Conservation (phyloP, 1,284 basidiomycete genomes). For the Earliella scabrosa region DNA sequence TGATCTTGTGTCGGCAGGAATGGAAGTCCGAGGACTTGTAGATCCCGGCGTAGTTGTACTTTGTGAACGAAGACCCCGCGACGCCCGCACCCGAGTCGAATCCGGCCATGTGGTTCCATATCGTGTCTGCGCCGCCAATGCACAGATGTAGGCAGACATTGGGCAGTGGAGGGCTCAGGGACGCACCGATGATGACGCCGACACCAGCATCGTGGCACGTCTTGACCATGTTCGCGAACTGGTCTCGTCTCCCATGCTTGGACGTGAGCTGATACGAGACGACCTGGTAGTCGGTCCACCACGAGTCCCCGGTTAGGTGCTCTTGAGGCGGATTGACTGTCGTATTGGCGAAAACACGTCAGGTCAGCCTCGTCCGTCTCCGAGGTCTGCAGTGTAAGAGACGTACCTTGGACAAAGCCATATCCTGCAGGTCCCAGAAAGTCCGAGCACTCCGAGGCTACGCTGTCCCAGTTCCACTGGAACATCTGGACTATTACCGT, state of each 20-base stretch:
- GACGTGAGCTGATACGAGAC: conserved; percentile 64
- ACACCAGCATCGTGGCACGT: conserved; percentile 66
- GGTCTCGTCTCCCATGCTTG: conserved; percentile 57
- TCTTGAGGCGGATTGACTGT: conserved; percentile 55
- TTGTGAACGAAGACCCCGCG: conserved; percentile 54
- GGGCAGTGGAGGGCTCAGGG: too few relatives aligned
- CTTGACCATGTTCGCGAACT: conserved; percentile 59
- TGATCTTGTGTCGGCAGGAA: conserved; percentile 64
- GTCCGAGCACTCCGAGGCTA: conserved; percentile 64
- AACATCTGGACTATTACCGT: conserved; percentile 40
- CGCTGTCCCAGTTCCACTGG: conserved; percentile 48
- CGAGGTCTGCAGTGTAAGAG: too few relatives aligned
- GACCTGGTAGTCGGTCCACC: conserved; percentile 76
- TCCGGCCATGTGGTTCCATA: conserved; percentile 71
- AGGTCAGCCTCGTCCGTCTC: too few relatives aligned
- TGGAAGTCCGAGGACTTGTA: conserved; percentile 64
- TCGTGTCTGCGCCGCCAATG: conserved; percentile 54
- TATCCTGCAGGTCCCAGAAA: conserved; percentile 71
- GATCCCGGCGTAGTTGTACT: conserved; percentile 62
- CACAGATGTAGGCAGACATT: too few relatives aligned
- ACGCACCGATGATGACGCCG: conserved; percentile 63
- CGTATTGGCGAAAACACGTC: neutral
- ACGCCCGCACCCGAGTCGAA: conserved; percentile 48
- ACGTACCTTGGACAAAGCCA: conserved; percentile 65
- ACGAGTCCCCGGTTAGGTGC: conserved; percentile 52